phyloP scores from a whole-genome alignment of 805 yeast species.

The Ogataea trehalophila region DNA sequence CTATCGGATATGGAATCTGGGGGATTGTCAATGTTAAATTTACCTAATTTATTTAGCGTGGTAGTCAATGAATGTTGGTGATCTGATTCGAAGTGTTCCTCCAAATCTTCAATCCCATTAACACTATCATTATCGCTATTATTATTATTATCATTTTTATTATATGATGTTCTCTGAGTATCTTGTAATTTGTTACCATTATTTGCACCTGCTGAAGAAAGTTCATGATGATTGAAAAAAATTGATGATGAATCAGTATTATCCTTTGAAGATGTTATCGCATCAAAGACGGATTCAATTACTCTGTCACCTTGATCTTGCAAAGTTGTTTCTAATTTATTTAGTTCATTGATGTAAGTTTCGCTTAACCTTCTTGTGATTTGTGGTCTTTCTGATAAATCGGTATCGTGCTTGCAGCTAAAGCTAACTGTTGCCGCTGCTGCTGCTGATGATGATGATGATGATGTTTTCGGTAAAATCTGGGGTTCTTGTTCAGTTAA shows the following conservation, averaged over 20 bases:
- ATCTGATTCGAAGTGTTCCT: background rate
- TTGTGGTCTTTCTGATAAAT: slow-evolving; percentile 14
- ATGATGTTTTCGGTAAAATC: too few species aligned
- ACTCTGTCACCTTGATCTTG: slow-evolving; percentile 60
- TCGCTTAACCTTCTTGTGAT: slow-evolving; percentile 24
- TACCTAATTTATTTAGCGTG: slow-evolving; percentile 12
- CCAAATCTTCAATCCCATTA: background rate
- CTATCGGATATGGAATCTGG: background rate
- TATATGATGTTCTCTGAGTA: slow-evolving; percentile 1
- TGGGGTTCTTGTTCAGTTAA: slow-evolving; percentile 7
- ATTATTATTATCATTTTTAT: too few species aligned
- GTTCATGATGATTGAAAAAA: slow-evolving; percentile 10
- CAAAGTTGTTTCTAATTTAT: slow-evolving; percentile 37
- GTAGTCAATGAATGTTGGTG: slow-evolving; percentile 7
- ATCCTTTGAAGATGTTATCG: slow-evolving; percentile 37
- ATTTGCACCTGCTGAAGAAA: too few species aligned
- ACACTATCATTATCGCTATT: too few species aligned
- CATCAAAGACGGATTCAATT: slow-evolving; percentile 59
- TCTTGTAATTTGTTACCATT: background rate
- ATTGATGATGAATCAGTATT: slow-evolving; percentile 16
- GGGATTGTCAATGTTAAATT: background rate
- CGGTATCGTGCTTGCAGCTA: background rate
- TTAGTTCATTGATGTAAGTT: slow-evolving; percentile 22
- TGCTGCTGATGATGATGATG: too few species aligned
- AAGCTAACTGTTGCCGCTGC: background rate